Percentiles rank a stretch among this genome's conserved stretches.
phyloP scores from a whole-genome alignment of 306 rosid genomes.

The Abrus precatorius region DNA sequence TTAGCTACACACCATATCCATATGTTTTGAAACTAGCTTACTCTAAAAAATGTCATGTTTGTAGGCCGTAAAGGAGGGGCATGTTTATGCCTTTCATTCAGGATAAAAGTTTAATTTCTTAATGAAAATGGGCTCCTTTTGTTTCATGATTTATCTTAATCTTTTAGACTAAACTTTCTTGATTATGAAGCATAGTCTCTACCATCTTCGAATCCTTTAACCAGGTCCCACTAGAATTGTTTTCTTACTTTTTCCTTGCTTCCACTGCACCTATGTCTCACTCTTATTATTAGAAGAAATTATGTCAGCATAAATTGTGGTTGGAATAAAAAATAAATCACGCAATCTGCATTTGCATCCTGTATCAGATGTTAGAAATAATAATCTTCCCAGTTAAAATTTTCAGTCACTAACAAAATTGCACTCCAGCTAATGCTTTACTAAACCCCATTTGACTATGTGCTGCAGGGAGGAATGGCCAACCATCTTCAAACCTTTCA shows the following conservation, averaged over 20 bases:
- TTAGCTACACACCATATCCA: not conserved
- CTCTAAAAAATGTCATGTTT: not conserved
- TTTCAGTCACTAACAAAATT: not conserved
- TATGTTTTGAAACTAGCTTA: constrained; percentile 5
- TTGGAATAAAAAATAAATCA: not conserved
- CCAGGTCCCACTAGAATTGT: constrained; percentile 29
- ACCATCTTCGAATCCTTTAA: constrained; percentile 16
- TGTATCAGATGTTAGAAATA: not conserved
- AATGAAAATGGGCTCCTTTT: constrained; percentile 26
- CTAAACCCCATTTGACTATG: constrained; percentile 11
- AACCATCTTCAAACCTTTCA: constrained; percentile 71
- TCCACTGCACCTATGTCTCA: constrained; percentile 41
- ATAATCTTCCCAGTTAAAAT: not conserved
- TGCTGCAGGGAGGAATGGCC: constrained; percentile 77
- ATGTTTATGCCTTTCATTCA: constrained; percentile 19
- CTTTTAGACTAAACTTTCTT: constrained; percentile 39
- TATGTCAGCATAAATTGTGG: not conserved
- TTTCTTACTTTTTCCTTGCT: constrained; percentile 42
- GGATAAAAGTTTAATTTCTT: constrained; percentile 20
- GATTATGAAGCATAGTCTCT: constrained; percentile 39
- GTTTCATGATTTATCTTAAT: constrained; percentile 13
- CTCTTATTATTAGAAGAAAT: constrained; percentile 2
- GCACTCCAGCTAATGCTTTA: constrained; percentile 5
- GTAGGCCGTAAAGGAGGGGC: constrained; percentile 10
- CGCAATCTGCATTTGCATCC: constrained; percentile 25